Evolutionary conservation across 2,329 filamentous ascomycete genomes (phyloP).

Genomic region (Trichoderma cornu-damae): DNA sequence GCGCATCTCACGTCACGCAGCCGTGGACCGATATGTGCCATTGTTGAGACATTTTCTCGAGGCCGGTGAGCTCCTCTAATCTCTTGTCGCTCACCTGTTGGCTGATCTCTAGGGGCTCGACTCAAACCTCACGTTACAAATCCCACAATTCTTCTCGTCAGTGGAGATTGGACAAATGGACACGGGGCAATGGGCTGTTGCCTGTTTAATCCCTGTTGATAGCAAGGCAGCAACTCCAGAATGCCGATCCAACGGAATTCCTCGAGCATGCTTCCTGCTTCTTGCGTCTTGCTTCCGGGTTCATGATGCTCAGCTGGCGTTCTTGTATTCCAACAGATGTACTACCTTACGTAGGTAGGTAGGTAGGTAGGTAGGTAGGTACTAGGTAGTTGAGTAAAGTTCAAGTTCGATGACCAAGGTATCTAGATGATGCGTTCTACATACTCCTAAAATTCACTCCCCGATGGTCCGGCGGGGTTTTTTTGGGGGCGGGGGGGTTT

Average conservation of each 20-base stretch:
- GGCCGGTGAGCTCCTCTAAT: background rate
- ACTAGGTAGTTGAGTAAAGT: too few relatives aligned
- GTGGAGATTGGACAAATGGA: slow-evolving; percentile 6
- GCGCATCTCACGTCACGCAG: slow-evolving; percentile 6
- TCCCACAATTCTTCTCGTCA: background rate
- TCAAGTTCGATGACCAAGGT: background rate
- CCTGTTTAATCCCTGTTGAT: slow-evolving; percentile 10
- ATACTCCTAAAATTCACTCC: background rate
- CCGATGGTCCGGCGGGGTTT: too few relatives aligned
- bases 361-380: too few relatives aligned
- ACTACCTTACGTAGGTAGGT: too few relatives aligned
- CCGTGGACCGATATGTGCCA: background rate
- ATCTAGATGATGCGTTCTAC: background rate
- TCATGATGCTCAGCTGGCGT: background rate
- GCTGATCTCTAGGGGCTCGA: background rate
- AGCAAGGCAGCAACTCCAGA: background rate
- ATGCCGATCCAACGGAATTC: slow-evolving; percentile 3
- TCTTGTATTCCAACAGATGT: too few relatives aligned
- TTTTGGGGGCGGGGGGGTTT: too few relatives aligned
- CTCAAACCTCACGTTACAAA: background rate
- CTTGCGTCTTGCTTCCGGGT: too few relatives aligned
- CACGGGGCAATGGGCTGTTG: background rate
- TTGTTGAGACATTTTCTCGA: slow-evolving; percentile 10
- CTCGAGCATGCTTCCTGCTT: too few relatives aligned
- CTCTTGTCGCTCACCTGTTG: background rate